These are phyloP conservation scores for Scalesia atractyloides DNA, from an alignment of 129 eudicot genomes.

Conservation along the genomic window DNA sequence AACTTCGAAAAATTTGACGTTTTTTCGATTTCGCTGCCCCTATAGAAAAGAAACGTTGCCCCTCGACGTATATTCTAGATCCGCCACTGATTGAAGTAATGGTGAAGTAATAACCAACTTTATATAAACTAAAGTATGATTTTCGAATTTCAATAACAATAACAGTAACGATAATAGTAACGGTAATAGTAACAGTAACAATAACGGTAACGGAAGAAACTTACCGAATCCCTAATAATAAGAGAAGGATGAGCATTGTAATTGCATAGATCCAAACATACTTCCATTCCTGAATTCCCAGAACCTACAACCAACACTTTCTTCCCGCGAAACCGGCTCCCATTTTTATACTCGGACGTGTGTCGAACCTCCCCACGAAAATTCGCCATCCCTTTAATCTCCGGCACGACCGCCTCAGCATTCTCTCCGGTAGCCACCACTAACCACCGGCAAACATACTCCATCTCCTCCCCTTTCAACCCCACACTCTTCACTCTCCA, in stretches of 20 bases:
- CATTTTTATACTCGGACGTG: constrained; percentile 74
- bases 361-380: constrained; percentile 65
- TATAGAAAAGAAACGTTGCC: too few relatives aligned
- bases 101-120: too few relatives aligned
- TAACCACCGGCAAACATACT: constrained; percentile 88
- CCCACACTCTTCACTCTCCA: constrained; percentile 73
- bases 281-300: constrained; percentile 99
- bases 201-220: constrained; percentile 1
- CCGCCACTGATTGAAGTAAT: too few relatives aligned
- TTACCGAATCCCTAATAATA: constrained; percentile 83
- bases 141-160: too few relatives aligned
- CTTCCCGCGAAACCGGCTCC: constrained; percentile 60
- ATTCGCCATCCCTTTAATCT: constrained; percentile 63
- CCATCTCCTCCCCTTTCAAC: constrained; percentile 41
- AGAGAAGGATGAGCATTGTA: constrained; percentile 84
- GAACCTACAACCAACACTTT: constrained; percentile 91
- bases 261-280: constrained; percentile 89
- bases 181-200: not conserved
- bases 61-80: too few relatives aligned
- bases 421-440: constrained; percentile 97
- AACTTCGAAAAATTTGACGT: too few relatives aligned
- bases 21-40: too few relatives aligned
- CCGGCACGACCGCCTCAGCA: constrained; percentile 88
- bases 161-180: not conserved
- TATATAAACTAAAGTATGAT: too few relatives aligned